phyloP scores from a whole-genome alignment of 1,284 basidiomycete species.

The Neotropicomus parvogracilis region DNA sequence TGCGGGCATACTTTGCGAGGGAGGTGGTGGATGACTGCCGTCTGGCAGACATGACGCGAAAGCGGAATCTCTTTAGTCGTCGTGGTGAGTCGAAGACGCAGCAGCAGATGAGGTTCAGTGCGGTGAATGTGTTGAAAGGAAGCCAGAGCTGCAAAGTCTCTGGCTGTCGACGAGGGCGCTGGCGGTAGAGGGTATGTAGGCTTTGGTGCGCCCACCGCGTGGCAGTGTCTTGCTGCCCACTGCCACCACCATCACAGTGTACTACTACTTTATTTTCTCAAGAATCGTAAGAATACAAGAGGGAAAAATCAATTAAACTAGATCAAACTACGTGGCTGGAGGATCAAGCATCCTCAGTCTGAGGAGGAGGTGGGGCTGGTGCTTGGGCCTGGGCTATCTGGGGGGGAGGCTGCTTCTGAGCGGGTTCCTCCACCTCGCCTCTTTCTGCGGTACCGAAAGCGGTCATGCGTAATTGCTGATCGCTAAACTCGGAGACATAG shows the following conservation, averaged over 20 bases:
- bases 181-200: no score
- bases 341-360: no score
- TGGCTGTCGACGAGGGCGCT: background rate
- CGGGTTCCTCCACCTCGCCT: background rate
- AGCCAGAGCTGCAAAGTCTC: background rate
- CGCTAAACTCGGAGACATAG: conserved; percentile 30
- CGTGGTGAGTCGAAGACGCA: conserved; percentile 10
- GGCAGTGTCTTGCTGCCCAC: conserved; percentile 22
- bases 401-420: no score
- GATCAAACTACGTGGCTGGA: no score
- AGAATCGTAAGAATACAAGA: background rate
- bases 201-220: conserved; percentile 7
- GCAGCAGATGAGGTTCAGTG: conserved; percentile 21
- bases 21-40: conserved; percentile 75
- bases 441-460: conserved; percentile 12
- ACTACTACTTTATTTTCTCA: no score
- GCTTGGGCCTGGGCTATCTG: no score
- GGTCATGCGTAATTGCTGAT: conserved; percentile 23
- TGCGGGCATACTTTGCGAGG: conserved; percentile 60
- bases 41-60: conserved; percentile 51
- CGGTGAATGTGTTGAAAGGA: conserved; percentile 1
- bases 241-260: no score
- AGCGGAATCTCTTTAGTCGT: conserved; percentile 15
- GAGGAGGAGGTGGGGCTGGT: no score
- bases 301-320: no score